phyloP scores from a whole-genome alignment of 2,329 filamentous ascomycete genomes.

The Monascus ruber region DNA sequence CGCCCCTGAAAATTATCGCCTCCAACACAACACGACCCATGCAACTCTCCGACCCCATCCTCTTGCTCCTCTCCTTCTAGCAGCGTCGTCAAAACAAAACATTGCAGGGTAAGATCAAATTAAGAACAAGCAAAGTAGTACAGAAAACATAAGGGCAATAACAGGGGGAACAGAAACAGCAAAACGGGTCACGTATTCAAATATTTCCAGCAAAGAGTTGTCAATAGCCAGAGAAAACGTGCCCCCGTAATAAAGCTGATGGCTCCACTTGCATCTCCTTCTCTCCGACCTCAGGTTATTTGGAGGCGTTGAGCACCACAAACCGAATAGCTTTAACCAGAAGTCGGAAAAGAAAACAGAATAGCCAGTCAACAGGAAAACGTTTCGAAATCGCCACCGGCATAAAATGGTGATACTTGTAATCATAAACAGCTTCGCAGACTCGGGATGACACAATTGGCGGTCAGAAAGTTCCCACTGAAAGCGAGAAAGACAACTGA shows the following conservation, averaged over 20 bases:
- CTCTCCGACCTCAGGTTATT: constrained; percentile 14
- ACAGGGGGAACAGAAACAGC: constrained; percentile 5
- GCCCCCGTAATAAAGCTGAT: constrained; percentile 11
- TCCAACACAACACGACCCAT: background rate
- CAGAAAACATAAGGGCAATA: constrained; percentile 4
- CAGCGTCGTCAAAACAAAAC: background rate
- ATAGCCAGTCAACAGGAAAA: constrained; percentile 17
- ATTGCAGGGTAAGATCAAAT: constrained; percentile 1
- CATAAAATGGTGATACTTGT: background rate
- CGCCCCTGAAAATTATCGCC: background rate
- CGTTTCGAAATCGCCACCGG: constrained; percentile 14
- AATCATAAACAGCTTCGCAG: constrained; percentile 4
- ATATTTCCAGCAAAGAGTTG: constrained; percentile 9
- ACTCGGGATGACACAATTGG: constrained; percentile 4
- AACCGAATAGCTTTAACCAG: background rate
- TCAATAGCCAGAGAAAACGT: constrained; percentile 10
- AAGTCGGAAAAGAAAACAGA: constrained; percentile 15
- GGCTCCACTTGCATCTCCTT: constrained; percentile 23
- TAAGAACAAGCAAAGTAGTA: constrained; percentile 3
- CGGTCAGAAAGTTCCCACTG: constrained; percentile 3
- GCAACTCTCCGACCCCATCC: background rate
- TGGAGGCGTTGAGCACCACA: constrained; percentile 1
- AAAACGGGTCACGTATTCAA: constrained; percentile 8
- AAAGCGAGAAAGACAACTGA: constrained; percentile 5
- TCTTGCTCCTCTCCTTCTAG: constrained; percentile 1